phyloP scores from a whole-genome alignment of 2,329 filamentous ascomycete genomes.

The Cytospora leucostoma region DNA sequence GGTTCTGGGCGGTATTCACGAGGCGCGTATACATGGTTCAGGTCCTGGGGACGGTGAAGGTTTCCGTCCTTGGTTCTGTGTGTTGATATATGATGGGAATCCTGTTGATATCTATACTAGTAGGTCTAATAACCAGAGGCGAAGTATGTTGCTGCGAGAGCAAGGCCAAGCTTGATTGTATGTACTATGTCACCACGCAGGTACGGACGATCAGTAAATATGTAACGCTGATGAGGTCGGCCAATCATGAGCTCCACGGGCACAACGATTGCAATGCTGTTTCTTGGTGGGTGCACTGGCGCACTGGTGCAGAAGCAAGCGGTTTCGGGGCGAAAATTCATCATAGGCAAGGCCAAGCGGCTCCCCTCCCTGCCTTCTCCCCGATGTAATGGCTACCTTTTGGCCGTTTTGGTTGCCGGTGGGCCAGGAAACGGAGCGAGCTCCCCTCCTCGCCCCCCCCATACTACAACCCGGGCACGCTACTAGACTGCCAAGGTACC shows the following conservation, averaged over 20 bases:
- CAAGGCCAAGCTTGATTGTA: too few relatives aligned
- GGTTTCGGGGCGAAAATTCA: conserved; percentile 1
- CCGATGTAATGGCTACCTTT: background rate
- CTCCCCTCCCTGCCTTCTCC: background rate
- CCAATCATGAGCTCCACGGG: background rate
- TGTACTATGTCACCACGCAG: background rate
- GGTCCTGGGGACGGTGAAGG: background rate
- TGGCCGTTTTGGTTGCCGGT: background rate
- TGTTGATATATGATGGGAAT: background rate
- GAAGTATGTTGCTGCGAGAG: background rate
- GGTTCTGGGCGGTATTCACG: background rate
- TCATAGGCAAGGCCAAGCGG: background rate
- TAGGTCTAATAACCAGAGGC: background rate
- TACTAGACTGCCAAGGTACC: background rate
- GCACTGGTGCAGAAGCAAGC: background rate
- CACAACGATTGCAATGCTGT: background rate
- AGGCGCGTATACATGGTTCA: background rate
- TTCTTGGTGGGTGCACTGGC: too few relatives aligned
- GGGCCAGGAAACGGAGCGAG: background rate
- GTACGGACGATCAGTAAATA: background rate
- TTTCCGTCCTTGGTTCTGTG: background rate
- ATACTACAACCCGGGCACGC: too few relatives aligned
- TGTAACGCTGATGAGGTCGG: background rate
- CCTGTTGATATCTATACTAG: background rate
- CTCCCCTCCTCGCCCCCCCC: background rate